Base-by-base conservation (phyloP, 140 eudicot genomes). In the Anethum foeniculum region DNA sequence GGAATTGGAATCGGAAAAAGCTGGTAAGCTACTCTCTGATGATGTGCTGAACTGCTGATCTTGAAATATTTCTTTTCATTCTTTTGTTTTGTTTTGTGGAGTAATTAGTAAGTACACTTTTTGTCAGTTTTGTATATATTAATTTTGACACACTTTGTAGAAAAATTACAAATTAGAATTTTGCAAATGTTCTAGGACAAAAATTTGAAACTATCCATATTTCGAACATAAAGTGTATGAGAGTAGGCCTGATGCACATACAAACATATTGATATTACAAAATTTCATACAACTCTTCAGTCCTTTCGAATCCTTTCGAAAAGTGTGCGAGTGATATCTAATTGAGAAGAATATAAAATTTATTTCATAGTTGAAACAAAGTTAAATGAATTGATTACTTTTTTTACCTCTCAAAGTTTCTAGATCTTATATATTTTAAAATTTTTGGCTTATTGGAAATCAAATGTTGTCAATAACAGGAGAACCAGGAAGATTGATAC, bases 1-100 rank as follows among this genome's bases (percentile, higher is more conserved):
- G 78, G 99, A 95, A 85, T 73, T 95, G 87, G 99, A 95, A 88
- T 95, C 99, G 49, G 99, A 95, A 84, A 92, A 90, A 86, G 99
- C 99, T 80, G 99, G 99, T 92, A 90, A 80, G 85, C 76, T 82
- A 60, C 43, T 82, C 56, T 38, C 47, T 52, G 67, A 48, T 52
- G 77, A 19, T 72, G 52, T 18, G 49, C 76, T 44, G 74, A 78
- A 39, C 48, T 18, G 49, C 76, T 44, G 74, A 78, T 51, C 48
- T 46, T 60, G 47, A 60, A 43, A 72, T 75, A 10, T 34, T 68
- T 15, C 10, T 68, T 32, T 68, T 68, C 1, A 15, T 65, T 65
- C 13, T 65, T 80, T n/a, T n/a, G n/a, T n/a, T 48, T 7, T 10
- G 48, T 18, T 80, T 56, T 62, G 25, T 8, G 3, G n/a, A 62